These are phyloP conservation scores for Volvariella volvacea DNA, from an alignment of 1,284 basidiomycete species.

Conservation along the genomic window DNA sequence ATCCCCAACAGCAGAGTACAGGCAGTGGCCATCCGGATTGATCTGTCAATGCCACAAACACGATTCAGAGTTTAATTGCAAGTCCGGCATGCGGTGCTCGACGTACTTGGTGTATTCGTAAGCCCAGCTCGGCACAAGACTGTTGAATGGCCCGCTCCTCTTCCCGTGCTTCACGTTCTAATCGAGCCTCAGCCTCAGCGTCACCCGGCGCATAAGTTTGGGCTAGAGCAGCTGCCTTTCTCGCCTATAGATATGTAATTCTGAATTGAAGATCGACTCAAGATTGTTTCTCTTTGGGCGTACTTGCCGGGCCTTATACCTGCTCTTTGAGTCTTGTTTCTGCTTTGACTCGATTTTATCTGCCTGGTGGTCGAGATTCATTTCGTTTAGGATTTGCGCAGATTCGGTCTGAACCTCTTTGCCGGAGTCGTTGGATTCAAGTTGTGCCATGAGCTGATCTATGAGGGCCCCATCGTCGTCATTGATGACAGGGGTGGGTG, in stretches of 20 bases:
- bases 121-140: conserved; percentile 61
- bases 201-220: conserved; percentile 54
- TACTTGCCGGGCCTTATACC: conserved; percentile 79
- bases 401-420: conserved; percentile 38
- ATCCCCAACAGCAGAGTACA: conserved; percentile 90
- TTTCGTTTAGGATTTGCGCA: conserved; percentile 40
- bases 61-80: conserved; percentile 4
- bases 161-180: conserved; percentile 63
- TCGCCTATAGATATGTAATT: conserved; percentile 42
- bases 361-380: conserved; percentile 28
- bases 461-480: conserved; percentile 53
- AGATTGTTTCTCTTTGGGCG: conserved; percentile 14
- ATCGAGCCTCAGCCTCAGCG: conserved; percentile 54
- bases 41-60: conserved; percentile 55
- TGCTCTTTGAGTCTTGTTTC: conserved; percentile 65
- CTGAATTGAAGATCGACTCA: not conserved
- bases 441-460: conserved; percentile 66
- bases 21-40: conserved; percentile 91
- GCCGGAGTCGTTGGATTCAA: conserved; percentile 50
- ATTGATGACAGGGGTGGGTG: conserved; percentile 17
- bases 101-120: conserved; percentile 68
- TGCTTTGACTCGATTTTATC: conserved; percentile 27
- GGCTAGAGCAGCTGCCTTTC: conserved; percentile 68
- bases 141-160: conserved; percentile 68
- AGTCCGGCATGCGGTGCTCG: too few species aligned